A percentile compares a stretch with the other conserved stretches of the same genome.
These are phyloP conservation scores for Aspergillus glaucus DNA, from an alignment of 2,329 filamentous ascomycete species.

Conservation along the genomic window DNA sequence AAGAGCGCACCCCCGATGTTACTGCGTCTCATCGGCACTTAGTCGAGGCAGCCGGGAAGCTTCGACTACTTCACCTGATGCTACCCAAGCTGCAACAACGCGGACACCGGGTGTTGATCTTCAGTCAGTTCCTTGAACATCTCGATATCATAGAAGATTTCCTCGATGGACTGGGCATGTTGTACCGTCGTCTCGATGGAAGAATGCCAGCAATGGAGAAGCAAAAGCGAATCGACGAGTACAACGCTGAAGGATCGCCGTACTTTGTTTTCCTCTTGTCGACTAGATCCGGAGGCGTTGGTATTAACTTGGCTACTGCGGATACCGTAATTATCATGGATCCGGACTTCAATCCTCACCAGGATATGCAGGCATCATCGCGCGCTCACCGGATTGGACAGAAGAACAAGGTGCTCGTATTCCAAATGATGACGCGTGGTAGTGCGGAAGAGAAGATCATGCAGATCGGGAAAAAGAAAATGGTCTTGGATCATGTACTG, in stretches of 20 bases:
- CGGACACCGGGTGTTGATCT: conserved; percentile 86
- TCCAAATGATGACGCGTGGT: conserved; percentile 84
- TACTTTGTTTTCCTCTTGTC: conserved; percentile 90
- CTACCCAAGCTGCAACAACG: conserved; percentile 78
- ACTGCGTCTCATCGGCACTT: conserved; percentile 68
- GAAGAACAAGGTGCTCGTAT: conserved; percentile 90
- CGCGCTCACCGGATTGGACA: conserved; percentile 95
- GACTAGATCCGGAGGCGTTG: conserved; percentile 89
- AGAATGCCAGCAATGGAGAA: conserved; percentile 73
- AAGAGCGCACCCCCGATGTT: conserved; percentile 64
- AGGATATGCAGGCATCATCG: conserved; percentile 92
- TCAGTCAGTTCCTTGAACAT: conserved; percentile 88
- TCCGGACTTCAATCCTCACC: conserved; percentile 95
- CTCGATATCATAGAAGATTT: conserved; percentile 92
- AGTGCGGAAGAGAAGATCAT: conserved; percentile 94
- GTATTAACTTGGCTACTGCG: conserved; percentile 93
- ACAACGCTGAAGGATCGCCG: conserved; percentile 75
- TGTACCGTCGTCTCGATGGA: conserved; percentile 81
- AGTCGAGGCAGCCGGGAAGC: conserved; percentile 84
- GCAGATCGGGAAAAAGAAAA: conserved; percentile 90
- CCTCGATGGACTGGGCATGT: conserved; percentile 64
- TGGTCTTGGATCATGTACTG: conserved; percentile 88
- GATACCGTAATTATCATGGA: conserved; percentile 98
- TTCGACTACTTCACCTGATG: conserved; percentile 76
- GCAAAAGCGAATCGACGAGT: conserved; percentile 89